Conservation (phyloP, 169 alveolate genomes). For the Eimeria brunetti region DNA sequence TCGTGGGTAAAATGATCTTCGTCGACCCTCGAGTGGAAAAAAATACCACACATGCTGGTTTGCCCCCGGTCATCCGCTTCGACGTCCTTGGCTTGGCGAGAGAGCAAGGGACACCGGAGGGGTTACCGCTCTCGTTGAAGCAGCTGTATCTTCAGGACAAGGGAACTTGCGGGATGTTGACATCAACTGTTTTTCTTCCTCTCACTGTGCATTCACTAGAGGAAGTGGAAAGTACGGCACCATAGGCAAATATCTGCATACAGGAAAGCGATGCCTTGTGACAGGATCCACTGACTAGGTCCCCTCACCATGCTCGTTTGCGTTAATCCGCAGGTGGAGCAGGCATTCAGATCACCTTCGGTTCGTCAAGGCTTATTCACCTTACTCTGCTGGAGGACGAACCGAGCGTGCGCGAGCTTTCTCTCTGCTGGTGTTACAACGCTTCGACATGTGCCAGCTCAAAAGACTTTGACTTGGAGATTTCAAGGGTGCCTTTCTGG, state of each 20-base stretch:
- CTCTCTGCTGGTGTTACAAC: constrained; percentile 76
- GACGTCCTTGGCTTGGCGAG: background rate
- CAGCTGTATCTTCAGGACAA: constrained; percentile 41
- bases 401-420: background rate
- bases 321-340: background rate
- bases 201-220: constrained; percentile 4
- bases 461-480: constrained; percentile 17
- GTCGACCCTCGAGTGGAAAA: background rate
- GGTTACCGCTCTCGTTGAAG: constrained; percentile 12
- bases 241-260: background rate
- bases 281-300: background rate
- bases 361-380: background rate
- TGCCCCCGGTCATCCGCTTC: constrained; percentile 12
- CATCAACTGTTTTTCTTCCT: background rate
- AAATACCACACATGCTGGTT: background rate
- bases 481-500: background rate
- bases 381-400: background rate
- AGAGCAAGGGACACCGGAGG: background rate
- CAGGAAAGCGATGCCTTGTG: background rate
- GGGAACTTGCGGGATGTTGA: background rate
- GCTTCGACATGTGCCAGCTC: background rate
- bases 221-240: background rate
- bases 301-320: background rate
- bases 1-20: constrained; percentile 21
- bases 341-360: constrained; percentile 5